Percentiles rank a stretch among this genome's conserved stretches.
Conservation (phyloP, 1,284 basidiomycete genomes). For the Malassezia globosa region DNA sequence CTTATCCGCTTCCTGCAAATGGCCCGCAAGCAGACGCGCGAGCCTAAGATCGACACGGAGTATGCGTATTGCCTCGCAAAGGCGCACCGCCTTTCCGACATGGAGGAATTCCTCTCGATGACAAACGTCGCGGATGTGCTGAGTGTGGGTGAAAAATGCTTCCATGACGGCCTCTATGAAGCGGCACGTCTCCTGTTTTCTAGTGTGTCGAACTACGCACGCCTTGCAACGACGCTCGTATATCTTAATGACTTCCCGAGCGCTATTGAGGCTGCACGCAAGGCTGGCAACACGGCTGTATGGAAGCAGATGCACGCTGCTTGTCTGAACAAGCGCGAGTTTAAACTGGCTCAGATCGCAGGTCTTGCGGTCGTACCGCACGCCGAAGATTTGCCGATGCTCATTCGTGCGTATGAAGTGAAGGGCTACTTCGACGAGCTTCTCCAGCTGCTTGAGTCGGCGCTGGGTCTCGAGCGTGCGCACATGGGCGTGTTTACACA, state of each 20-base stretch:
- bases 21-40: conserved; percentile 94
- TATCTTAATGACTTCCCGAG: conserved; percentile 96
- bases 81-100: conserved; percentile 49
- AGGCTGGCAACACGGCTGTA: conserved; percentile 98
- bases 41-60: conserved; percentile 93
- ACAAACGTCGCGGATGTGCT: conserved; percentile 96
- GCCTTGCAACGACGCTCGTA: conserved; percentile 92
- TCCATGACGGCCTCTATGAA: conserved; percentile 95
- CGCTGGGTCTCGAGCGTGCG: conserved; percentile 79
- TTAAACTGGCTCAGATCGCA: conserved; percentile 85
- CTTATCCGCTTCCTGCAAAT: conserved; percentile 95
- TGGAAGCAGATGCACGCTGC: conserved; percentile 99
- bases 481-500: conserved; percentile 82
- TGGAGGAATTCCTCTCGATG: conserved; percentile 99
- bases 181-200: conserved; percentile 90
- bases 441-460: conserved; percentile 79
- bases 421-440: conserved; percentile 91
- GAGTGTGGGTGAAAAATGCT: conserved; percentile 96
- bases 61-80: conserved; percentile 47
- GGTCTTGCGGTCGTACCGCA: conserved; percentile 48
- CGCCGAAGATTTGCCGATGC: conserved; percentile 72
- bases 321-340: conserved; percentile 92
- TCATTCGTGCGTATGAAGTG: conserved; percentile 78
- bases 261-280: conserved; percentile 94
- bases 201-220: conserved; percentile 96